Conservation (phyloP, 352 stramenopile genomes). For the Phytophthora rubi region DNA sequence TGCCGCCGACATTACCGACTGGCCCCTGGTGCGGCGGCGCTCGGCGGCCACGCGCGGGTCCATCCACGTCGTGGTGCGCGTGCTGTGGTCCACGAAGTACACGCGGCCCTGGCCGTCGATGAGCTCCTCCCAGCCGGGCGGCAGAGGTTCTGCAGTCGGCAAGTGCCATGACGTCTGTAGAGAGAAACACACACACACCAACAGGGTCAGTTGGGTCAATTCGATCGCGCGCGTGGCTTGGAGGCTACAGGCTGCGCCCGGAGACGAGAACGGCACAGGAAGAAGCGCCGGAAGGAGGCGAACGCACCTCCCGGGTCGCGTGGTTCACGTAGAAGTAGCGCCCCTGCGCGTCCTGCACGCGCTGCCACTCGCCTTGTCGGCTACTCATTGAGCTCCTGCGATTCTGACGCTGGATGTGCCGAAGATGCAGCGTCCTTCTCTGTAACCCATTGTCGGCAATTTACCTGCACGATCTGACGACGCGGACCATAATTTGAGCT, state of each 20-base stretch:
- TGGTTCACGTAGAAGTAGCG: constrained; percentile 91
- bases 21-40: constrained; percentile 23
- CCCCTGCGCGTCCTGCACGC: constrained; percentile 80
- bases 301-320: constrained; percentile 70
- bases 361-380: constrained; percentile 66
- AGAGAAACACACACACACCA: constrained; percentile 1
- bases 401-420: constrained; percentile 12
- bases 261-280: background rate
- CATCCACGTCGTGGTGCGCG: constrained; percentile 78
- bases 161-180: constrained; percentile 81
- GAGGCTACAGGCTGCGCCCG: constrained; percentile 10
- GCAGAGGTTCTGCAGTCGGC: constrained; percentile 70
- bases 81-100: constrained; percentile 88
- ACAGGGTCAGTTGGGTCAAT: constrained; percentile 4
- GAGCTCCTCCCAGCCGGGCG: constrained; percentile 81
- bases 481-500: background rate
- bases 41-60: constrained; percentile 65
- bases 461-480: constrained; percentile 23
- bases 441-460: background rate
- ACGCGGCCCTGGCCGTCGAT: constrained; percentile 74
- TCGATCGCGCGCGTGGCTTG: background rate
- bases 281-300: background rate
- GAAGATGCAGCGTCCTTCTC: constrained; percentile 10
- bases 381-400: constrained; percentile 33
- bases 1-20: constrained; percentile 21